These are phyloP conservation scores for Arctium lappa DNA, from an alignment of 129 eudicot genomes.

Conservation along the genomic window DNA sequence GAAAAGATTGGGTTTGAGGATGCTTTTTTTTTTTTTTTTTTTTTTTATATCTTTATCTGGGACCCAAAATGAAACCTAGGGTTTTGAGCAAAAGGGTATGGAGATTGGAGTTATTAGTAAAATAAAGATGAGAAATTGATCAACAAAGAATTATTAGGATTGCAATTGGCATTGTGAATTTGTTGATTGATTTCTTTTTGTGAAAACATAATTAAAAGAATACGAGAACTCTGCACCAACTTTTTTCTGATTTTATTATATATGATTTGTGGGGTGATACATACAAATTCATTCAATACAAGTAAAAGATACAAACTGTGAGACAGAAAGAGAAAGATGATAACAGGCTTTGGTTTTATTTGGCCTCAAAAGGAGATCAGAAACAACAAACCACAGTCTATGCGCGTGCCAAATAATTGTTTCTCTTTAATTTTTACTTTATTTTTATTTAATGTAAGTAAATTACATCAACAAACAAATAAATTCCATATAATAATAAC, in stretches of 20 bases:
- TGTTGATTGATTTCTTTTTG: too few species aligned
- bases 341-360: slow-evolving; percentile 36
- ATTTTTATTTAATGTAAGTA: neutral
- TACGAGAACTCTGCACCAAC: too few species aligned
- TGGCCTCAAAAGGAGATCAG: slow-evolving; percentile 39
- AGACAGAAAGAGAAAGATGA: slow-evolving; percentile 25
- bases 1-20: neutral
- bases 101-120: neutral
- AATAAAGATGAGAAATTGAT: slow-evolving; percentile 15
- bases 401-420: slow-evolving; percentile 35
- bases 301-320: neutral
- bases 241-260: too few species aligned
- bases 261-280: too few species aligned
- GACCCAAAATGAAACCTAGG: slow-evolving; percentile 23
- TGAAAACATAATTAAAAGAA: too few species aligned
- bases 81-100: slow-evolving; percentile 1
- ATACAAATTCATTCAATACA: too few species aligned
- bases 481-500: neutral
- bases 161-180: neutral
- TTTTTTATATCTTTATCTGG: neutral
- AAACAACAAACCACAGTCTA: slow-evolving; percentile 24
- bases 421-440: neutral
- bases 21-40: neutral
- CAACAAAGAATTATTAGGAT: neutral
- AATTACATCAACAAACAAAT: neutral